Evolutionary conservation across 306 rosid genomes (phyloP), one percentile per base, ranked within the genome.

Genomic region (Cucurbita ficifolia): DNA sequence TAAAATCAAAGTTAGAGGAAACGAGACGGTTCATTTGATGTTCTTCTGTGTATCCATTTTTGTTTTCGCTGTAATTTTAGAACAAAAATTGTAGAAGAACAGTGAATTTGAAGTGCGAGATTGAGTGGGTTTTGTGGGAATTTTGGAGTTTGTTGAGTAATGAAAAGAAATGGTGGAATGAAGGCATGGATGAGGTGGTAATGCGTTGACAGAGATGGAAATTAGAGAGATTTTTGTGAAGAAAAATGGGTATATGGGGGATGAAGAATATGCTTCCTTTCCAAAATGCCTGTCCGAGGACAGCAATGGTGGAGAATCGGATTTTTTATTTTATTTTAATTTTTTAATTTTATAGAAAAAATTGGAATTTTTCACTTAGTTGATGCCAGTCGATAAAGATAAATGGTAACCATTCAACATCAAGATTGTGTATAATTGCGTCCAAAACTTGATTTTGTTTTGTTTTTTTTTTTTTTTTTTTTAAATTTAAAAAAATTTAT

Each of bases 271-370:
- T 72, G 76, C 76, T 43, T 18, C 36, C 36, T 72, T 54, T 49
- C 4, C 33, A 58, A 72, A 52, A 68, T 68, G 54, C 73, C 4
- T 46, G 39, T 48, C 40, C 73, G 73, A 68, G 39, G 42, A 69
- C 74, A 69, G 8, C 53, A 21, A 13, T 46, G 19, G 22, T 72
- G 76, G 76, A 72, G 76, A 72, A 72, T 72, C 76, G 14, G 42
- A 6, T 35, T 35, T 61, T 61, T 61, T 38, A 1, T 61, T 16
- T 61, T 36, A 6, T 35, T 60, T 33, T 24, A 11, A n/a, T n/a
- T n/a, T 18, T 7, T 53, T 33, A 2, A 29, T 29, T 35, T 35
- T 5, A 62, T 0, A n/a, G 4, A 43, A 46, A 22, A 69, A 46
- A 10, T 69, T 48, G 42, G 74, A 48, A 24, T 69, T 68, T 45